Evolutionary conservation across 352 stramenopile genomes (phyloP), one percentile per base, ranked within the genome.

Genomic region (Paralagenidium karlingii): DNA sequence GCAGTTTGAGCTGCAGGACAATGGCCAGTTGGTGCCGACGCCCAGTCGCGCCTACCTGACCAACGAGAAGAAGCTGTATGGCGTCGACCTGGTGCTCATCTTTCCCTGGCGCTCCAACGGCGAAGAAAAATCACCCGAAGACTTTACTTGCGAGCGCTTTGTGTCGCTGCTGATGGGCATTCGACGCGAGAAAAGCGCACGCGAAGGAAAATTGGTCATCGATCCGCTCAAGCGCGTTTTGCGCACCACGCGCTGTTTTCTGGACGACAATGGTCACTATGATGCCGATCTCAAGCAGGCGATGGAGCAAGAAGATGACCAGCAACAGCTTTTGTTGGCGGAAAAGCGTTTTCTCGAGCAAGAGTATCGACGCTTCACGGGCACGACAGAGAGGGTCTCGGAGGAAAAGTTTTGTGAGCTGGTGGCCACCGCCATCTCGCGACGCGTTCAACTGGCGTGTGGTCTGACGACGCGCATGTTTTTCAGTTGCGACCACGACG

Each of bases 391-490:
- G 3, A 49, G 57, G 0, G 82, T 64, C 18, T 78, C 60, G 0
- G 73, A 90, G 49, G 42, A 40, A 5, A 49, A 49, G 22, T 90
- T 82, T 48, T 90, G 73, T 37, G 65, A 85, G 34, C 51, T 85
- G 1, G 54, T 90, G 8, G 76, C 70, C 0, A 80, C 57, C 3
- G 47, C 76, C 18, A 58, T 87, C 24, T 46, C 73, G 3, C 62
- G 74, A 18, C 69, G 76, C 13, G 56, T 90, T 16, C 69, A 85
- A 52, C 56, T 90, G 8, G 73, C 71, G 24, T 87, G 76, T 44
- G 73, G 76, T 2, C 59, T 87, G 24, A 87, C 65, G 13, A 85
- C 74, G 44, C 66, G 69, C 37, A 78, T 90, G 69, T 90, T 90
- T 34, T 46, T 66, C n/a, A 86, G 68, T 33, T 73, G 58, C 29